Evolutionary conservation across 306 rosid genomes (phyloP), one percentile per base, ranked within the genome.

Genomic region (Lathyrus aphaca): DNA sequence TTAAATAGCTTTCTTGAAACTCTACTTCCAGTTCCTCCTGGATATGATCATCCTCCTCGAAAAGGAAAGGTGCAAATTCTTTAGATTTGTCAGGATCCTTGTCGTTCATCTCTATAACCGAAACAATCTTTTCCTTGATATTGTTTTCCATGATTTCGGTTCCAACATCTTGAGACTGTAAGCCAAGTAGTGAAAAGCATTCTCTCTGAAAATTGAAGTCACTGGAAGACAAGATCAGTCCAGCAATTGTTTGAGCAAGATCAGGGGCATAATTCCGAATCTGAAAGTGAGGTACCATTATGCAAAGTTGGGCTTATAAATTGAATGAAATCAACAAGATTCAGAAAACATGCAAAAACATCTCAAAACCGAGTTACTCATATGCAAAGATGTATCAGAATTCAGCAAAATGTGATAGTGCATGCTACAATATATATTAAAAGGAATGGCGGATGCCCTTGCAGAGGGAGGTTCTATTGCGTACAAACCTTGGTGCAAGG

Each of bases 151-250:
- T 81, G 39, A 5, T 29, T 82, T 85, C 85, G 19, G 82, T 71
- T 39, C 77, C 95, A 74, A 69, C 79, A 70, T 69, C 87, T 39
- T 73, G 85, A 71, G 81, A 74, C 69, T 79, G 89, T 74, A 94
- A 81, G 32, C 96, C 97, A 51, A 94, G 92, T 76, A 91, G 86
- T 53, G 95, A 85, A 27, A 84, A 81, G 69, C 99, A 94, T 88
- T 87, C 90, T 77, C 77, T 81, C 79, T 64, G 85, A 80, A 91
- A 94, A 69, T 79, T 78, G 40, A 68, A 61, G 88, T 91, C 97
- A 17, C 68, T 61, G 46, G 99, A 91, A 69, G 90, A 80, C 74
- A 83, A 59, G 71, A 94, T 82, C 70, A 91, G 79, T 76, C 99
- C 97, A 58, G 95, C 82, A 71, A 94, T 88, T 48, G 95, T 71